phyloP scores from a whole-genome alignment of 163 green algal genomes.

The Volvox carteri region DNA sequence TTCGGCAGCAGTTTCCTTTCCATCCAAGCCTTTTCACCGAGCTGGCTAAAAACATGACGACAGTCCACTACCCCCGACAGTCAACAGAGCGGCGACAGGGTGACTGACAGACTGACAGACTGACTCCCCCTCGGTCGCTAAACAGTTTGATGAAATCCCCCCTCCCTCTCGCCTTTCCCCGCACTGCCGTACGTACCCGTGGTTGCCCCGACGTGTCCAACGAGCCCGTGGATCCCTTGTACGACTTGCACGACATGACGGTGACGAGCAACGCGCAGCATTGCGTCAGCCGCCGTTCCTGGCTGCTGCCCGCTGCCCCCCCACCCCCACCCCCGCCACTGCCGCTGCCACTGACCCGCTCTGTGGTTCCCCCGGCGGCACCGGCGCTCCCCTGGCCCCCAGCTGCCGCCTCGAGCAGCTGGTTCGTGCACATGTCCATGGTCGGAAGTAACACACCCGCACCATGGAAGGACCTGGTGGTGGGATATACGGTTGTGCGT shows the following conservation, averaged over 20 bases:
- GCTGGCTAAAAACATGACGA: no score
- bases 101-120: no score
- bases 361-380: background rate
- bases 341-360: background rate
- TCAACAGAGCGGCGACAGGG: no score
- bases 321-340: background rate
- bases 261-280: constrained; percentile 50
- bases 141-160: no score
- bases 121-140: no score
- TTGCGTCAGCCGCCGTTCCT: constrained; percentile 31
- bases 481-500: background rate
- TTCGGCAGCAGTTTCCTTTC: no score
- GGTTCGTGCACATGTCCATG: constrained; percentile 27
- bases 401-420: constrained; percentile 60
- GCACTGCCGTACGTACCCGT: constrained; percentile 30
- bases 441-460: constrained; percentile 73
- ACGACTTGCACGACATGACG: constrained; percentile 56
- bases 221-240: constrained; percentile 41
- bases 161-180: no score
- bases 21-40: no score
- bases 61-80: no score
- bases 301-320: background rate
- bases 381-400: constrained; percentile 62
- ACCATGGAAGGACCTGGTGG: constrained; percentile 81
- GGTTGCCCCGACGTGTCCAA: constrained; percentile 47